A percentile compares a stretch with the other conserved stretches of the same genome.
Evolutionary conservation across 495 filamentous ascomycete genomes (phyloP).

Genomic region (Penicillium turbatum): DNA sequence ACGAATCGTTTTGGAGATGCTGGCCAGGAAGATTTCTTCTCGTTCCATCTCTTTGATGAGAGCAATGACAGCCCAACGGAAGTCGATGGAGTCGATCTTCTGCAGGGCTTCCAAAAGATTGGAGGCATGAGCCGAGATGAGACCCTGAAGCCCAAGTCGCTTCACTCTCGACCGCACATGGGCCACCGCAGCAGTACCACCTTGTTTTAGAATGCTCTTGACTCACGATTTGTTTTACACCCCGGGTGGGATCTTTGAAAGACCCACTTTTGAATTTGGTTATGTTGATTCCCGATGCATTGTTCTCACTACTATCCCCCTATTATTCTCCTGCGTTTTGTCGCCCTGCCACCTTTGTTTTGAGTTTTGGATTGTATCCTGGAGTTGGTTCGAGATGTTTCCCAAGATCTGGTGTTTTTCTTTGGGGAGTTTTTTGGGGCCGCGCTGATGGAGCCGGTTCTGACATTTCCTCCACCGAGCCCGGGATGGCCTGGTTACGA

Average conservation of each 20-base stretch:
- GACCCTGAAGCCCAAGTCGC: constrained; percentile 23
- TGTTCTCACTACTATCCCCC: constrained; percentile 4
- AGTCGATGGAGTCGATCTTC: constrained; percentile 71
- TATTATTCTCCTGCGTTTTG: constrained; percentile 10
- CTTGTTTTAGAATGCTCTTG: constrained; percentile 31
- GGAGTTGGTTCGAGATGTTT: constrained; percentile 20
- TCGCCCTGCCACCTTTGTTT: constrained; percentile 3
- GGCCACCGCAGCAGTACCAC: constrained; percentile 42
- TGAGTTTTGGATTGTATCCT: constrained; percentile 17
- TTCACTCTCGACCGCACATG: constrained; percentile 36
- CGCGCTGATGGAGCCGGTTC: constrained; percentile 22
- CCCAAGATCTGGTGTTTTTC: constrained; percentile 23
- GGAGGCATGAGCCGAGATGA: constrained; percentile 49
- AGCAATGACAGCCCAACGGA: constrained; percentile 49
- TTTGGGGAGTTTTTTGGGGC: constrained; percentile 35
- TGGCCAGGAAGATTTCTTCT: constrained; percentile 59
- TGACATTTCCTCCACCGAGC: constrained; percentile 28
- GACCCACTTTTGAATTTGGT: constrained; percentile 1
- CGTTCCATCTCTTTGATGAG: constrained; percentile 55
- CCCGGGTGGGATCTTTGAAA: background rate
- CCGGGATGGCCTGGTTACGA: constrained; percentile 39
- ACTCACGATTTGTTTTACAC: background rate
- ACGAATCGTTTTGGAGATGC: constrained; percentile 53
- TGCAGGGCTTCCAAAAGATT: constrained; percentile 88
- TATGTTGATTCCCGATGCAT: constrained; percentile 1